Percentiles rank a stretch among this genome's conserved stretches.
Evolutionary conservation across 768 basidiomycete genomes (phyloP).

Genomic region (Macrolepiota dolichaula): DNA sequence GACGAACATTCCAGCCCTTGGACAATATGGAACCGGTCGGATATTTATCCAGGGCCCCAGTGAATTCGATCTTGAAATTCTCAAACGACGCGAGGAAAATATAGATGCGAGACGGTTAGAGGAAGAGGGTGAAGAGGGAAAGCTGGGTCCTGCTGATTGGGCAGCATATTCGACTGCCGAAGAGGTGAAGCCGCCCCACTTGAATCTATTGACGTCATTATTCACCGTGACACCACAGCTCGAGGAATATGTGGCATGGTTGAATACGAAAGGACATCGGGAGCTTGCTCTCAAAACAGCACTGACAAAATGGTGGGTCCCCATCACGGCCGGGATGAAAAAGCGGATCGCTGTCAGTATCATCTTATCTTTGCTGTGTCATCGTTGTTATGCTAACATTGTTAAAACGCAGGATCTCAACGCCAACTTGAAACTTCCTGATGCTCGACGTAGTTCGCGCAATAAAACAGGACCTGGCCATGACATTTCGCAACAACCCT

Average conservation of each 20-base stretch:
- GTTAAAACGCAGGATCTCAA: constrained; percentile 55
- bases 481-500: constrained; percentile 74
- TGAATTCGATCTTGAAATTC: constrained; percentile 72
- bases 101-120: constrained; percentile 59
- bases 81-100: constrained; percentile 58
- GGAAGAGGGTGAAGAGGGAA: constrained; percentile 79
- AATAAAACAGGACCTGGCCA: constrained; percentile 55
- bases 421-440: constrained; percentile 66
- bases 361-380: not conserved
- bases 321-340: constrained; percentile 75
- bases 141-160: constrained; percentile 81
- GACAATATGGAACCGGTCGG: constrained; percentile 82
- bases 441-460: constrained; percentile 77
- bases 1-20: constrained; percentile 43
- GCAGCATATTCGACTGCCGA: constrained; percentile 85
- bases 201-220: constrained; percentile 7
- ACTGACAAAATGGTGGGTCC: constrained; percentile 81
- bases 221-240: constrained; percentile 44
- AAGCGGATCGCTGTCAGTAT: constrained; percentile 68
- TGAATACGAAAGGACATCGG: constrained; percentile 88
- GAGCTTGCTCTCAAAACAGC: constrained; percentile 77
- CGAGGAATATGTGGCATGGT: constrained; percentile 81
- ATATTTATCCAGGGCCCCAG: constrained; percentile 93
- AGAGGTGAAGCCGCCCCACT: constrained; percentile 54
- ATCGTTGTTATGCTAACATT: constrained; percentile 1